Conservation (phyloP, 805 yeast species). For the Saccharomycopsis sp. region DNA sequence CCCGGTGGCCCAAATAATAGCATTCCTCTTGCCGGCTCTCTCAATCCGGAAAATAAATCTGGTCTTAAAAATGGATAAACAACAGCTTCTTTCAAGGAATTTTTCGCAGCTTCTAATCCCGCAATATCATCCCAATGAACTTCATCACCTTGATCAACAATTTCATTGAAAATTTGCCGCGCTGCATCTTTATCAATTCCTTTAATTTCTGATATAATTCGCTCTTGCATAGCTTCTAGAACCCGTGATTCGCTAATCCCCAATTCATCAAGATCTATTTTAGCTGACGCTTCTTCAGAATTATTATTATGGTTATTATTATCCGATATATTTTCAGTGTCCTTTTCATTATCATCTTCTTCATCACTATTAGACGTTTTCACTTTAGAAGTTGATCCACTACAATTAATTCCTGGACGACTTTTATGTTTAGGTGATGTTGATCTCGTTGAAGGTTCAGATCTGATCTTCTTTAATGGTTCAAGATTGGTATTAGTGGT, state of each 20-base stretch:
- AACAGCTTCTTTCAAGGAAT: constrained; percentile 86
- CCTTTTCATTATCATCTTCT: constrained; percentile 22
- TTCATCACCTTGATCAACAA: constrained; percentile 85
- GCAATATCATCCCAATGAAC: constrained; percentile 97
- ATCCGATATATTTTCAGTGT: constrained; percentile 13
- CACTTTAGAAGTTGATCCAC: neutral
- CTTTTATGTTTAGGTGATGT: neutral
- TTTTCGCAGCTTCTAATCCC: constrained; percentile 82
- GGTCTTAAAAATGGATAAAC: constrained; percentile 95
- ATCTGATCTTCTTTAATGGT: constrained; percentile 1
- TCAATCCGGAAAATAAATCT: constrained; percentile 80
- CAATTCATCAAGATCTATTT: no score
- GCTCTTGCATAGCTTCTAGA: constrained; percentile 26
- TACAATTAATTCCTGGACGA: neutral
- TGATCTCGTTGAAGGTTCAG: constrained; percentile 2
- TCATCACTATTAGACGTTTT: constrained; percentile 4
- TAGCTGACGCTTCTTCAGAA: constrained; percentile 19
- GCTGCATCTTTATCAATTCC: constrained; percentile 83
- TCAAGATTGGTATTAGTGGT: no score
- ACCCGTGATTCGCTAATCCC: constrained; percentile 26
- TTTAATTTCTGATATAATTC: constrained; percentile 26
- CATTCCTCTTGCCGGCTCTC: constrained; percentile 98
- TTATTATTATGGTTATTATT: constrained; percentile 9
- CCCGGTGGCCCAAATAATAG: constrained; percentile 96
- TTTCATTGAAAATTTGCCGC: constrained; percentile 79